A percentile compares a stretch with the other conserved stretches of the same genome.
phyloP scores from a whole-genome alignment of 2,329 filamentous ascomycete species.

The Cadophora luteo-olivacea region DNA sequence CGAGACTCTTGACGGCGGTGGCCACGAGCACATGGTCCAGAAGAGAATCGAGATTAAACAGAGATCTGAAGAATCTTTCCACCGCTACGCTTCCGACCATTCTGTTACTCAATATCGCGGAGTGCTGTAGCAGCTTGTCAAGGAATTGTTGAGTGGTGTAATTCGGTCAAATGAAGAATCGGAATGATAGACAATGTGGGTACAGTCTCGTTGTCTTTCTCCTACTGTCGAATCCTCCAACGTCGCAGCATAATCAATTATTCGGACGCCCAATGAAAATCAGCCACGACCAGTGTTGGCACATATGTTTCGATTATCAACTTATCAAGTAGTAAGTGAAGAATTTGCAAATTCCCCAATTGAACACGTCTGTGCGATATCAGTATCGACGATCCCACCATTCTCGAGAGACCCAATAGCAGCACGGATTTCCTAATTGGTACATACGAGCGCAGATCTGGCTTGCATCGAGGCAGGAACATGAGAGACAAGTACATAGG shows the following conservation, averaged over 20 bases:
- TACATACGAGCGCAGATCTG: conserved; percentile 36
- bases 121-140: neutral
- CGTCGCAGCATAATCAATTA: conserved; percentile 20
- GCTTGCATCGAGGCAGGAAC: conserved; percentile 32
- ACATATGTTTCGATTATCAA: neutral
- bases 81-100: neutral
- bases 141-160: neutral
- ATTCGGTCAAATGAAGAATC: neutral
- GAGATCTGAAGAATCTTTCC: neutral
- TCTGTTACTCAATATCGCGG: no score
- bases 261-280: conserved; percentile 25
- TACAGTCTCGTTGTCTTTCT: neutral
- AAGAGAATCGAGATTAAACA: neutral
- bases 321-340: neutral
- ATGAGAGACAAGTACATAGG: conserved; percentile 26
- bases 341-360: conserved; percentile 12
- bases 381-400: conserved; percentile 16
- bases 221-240: neutral
- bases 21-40: conserved; percentile 18
- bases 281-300: conserved; percentile 27
- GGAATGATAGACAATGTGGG: neutral
- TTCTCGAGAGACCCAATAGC: conserved; percentile 22
- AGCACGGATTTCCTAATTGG: conserved; percentile 30
- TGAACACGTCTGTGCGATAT: conserved; percentile 20
- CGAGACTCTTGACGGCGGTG: neutral